Base-by-base conservation (phyloP, 495 filamentous ascomycete species). In the Pyrenula massariospora region DNA sequence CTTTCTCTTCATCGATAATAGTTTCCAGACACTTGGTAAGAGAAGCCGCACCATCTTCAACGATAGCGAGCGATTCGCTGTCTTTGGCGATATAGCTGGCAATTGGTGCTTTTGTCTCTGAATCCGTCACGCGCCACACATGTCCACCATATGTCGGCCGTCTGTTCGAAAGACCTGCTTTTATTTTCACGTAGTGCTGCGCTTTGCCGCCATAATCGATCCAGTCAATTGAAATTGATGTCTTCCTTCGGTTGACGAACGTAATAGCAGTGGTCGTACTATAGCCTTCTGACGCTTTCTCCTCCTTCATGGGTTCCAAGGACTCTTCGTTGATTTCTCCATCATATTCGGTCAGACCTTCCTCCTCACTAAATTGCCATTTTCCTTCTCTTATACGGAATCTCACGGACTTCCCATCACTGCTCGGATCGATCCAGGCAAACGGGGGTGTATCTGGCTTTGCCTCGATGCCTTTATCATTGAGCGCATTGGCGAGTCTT, bases 71-170 rank as follows among this genome's bases (percentile, higher is more conserved):
- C 20, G 53, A 24, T 20, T 55, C 52, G 20, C 20, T 19, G 10
- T 25, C n/a, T 55, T 24, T 12, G 24, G 56, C 56, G 2, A 56
- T 24, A 36, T 24, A 58, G 47, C 31, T 58, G 22, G 52, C 56
- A 12, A 58, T 58, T 19, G 22, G 12, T n/a, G 19, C 21, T 8
- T 48, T 1, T 2, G 51, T 57, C 10, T 58, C 56, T 25, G 56
- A 15, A 48, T 58, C 15, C 20, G 52, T 42, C 53, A 55, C 56
- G 10, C 56, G 56, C 56, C 56, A 58, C n/a, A 58, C 56, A 55
- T 58, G 56, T 22, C 51, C 50, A 15, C n/a, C 10, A 42, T 58
- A 55, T 42, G 52, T 58, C n/a, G 55, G 53, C 25, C 51, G 56
- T 48, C 24, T 36, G 11, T 58, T 55, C 25, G 24, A 36, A 57